Evolutionary conservation across 2,329 filamentous ascomycete species (phyloP), one percentile per base, ranked within the genome.

Genomic region (Penicillium oxalicum): DNA sequence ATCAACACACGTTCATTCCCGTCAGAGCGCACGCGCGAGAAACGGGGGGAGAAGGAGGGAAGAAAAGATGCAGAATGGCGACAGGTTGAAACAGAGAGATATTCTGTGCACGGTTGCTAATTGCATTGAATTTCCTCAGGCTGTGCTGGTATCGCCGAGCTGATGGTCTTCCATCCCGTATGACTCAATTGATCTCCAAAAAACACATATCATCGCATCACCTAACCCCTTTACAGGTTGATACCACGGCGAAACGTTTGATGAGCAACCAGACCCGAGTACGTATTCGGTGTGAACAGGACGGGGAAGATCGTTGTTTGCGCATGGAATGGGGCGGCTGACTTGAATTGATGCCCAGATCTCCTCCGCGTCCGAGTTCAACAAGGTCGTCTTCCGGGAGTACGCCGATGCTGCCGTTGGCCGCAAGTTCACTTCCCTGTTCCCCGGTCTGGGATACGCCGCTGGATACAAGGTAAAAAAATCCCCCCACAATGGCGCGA

Each of bases 221-320:
- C 32, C 32, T 43, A 46, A 46, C 62, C 69, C 41, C n/a, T 45
- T 29, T 38, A 29, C n/a, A 91, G 87, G 88, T 98, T 70, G 93
- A 98, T 74, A 98, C 93, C 44, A 96, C 94, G 64, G 91, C 93
- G 56, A 98, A 98, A 80, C 88, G 93, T 61, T 82, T 98, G 73
- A 98, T 98, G 93, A 96, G 90, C 82, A 96, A 98, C 74, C 86
- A 95, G 70, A 83, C 82, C 67, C 88, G 78, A 74, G 81, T 87
- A 69, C 60, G 72, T 58, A 44, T 47, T 32, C 37, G 44, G 32
- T 44, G 9, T 32, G 8, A 7, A 11, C 7, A 7, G 11, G 5
- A 11, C 7, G 29, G 1, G 11, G 29, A 7, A 32, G 29, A 32
- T 5, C 0, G 29, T 18, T 18, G 18, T 18, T 18, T 18, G 29